Evolutionary conservation across 2,329 filamentous ascomycete species (phyloP), one percentile per base, ranked within the genome.

Genomic region (Hysterium pulicare): DNA sequence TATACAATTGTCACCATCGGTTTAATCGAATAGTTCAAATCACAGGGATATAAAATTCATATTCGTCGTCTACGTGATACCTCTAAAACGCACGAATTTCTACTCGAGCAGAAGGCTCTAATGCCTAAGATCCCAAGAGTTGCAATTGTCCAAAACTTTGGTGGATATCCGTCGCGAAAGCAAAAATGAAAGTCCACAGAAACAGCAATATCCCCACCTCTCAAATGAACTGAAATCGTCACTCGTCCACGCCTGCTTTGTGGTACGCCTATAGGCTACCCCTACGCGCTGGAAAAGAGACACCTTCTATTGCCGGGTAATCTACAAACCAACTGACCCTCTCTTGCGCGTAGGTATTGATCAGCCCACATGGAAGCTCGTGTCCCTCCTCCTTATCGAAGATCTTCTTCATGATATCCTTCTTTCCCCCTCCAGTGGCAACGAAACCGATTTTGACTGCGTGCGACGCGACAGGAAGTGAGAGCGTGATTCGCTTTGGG

Each of bases 301-400:
- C 87, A 4, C 88, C 90, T 60, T 95, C 85, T 10, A 94, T 83
- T 35, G 93, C 91, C 4, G 86, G 75, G 59, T 83, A 78, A 65
- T 97, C 93, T 33, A 90, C 89, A 65, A 98, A 97, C 93, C 93
- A 98, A 71, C 83, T 93, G 61, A 90, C 89, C 58, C 89, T 85
- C 51, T 95, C 90, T 33, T 87, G 88, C 3, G 81, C 85, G 32
- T 80, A 82, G 57, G 87, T 81, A 66, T 98, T 98, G 59, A 98
- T 84, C 51, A 97, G 74, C 1, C 87, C 82, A 64, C 90, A 95
- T 2, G 93, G 93, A 46, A 97, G 74, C 26, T 80, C 83, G 32
- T 75, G 70, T 7, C 84, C 83, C 52, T 86, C 84, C 51, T 88
- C 82, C 0, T 71, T 74, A 66, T 93, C 88, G 62, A 98, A 95